Evolutionary conservation across 2,329 filamentous ascomycete genomes (phyloP), one percentile per base, ranked within the genome.

Genomic region (Exophiala spinifera): DNA sequence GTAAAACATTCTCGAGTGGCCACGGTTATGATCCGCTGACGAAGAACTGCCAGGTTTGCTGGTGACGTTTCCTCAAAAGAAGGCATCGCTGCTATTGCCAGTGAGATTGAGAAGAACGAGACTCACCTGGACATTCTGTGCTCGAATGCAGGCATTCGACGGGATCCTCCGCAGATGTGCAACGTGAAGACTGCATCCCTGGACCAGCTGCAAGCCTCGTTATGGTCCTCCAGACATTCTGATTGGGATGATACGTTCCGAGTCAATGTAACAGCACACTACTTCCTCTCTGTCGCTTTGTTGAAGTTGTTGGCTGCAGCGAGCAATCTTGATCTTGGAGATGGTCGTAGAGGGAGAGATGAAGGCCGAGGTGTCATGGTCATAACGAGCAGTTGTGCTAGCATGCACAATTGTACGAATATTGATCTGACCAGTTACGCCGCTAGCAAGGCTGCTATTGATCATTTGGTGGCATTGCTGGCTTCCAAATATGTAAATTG

Each of bases 351-450:
- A 49, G 71, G 67, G 2, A 60, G 63, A 51, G 72, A 67, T 23
- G 65, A 73, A 21, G 76, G 77, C 6, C 67, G 76, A 5, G 77
- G 77, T 0, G 74, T 73, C 0, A 65, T 79, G 14, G 66, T 79
- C 3, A 66, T 80, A 3, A 79, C 76, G 3, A 79, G 77, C 61
- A 77, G 73, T 2, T 80, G 77, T 60, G 76, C 77, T 2, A 78
- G 76, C 61, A 74, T 79, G 71, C 77, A 79, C 55, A 79, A 79
- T 63, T 73, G 64, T 1, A 80, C 77, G 1, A 80, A 80, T 58
- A 69, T 80, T 3, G 77, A 80, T 56, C 65, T 80, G 62, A 79
- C 76, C 4, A 77, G 74, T 59, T 80, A 80, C 56, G 76, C 76
- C 0, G 64, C 73, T 0, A 79, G 75, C 57, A 80, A 80, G 59